Evolutionary conservation across 2,329 filamentous ascomycete species (phyloP), one percentile per base, ranked within the genome.

Genomic region (Neofusicoccum cordaticola): DNA sequence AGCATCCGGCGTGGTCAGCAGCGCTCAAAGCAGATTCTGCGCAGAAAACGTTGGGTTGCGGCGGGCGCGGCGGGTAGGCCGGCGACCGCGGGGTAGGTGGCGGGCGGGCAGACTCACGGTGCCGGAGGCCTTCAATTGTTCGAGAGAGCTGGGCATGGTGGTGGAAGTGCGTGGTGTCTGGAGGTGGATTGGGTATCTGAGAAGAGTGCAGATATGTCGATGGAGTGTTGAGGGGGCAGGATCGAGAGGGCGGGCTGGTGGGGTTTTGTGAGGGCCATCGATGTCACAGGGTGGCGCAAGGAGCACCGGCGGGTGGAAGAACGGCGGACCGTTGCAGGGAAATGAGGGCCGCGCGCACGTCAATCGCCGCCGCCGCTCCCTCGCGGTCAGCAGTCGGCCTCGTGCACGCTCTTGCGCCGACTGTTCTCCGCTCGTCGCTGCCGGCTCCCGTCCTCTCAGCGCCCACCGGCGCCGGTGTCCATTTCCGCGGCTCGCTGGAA

Each of bases 101-200:
- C 57, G 67, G 69, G 73, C 68, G 69, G 71, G 68, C 67, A 65
- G 63, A 91, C 92, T 82, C 86, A 96, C 93, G 77, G 95, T 99
- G 89, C 95, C 95, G 79, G 90, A 82, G 84, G 92, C 89, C 87
- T 99, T 99, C 80, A 99, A 88, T 85, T 98, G 93, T 75, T 98
- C 95, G 75, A 99, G 90, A 81, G 93, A 92, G 81, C 84, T 90
- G 81, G 92, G 82, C 93, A 97, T 97, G 69, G 63, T 80, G 71
- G 35, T 44, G 57, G 47, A 41, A 22, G 58, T 39, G 45, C 11
- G 45, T 5, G 45, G 31, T 60, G 47, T 35, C 2, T 45, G n/a
- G 35, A n/a, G 15, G 41, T 17, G 15, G 19, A 34, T 19, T 22
- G 62, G 62, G 51, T 58, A 58, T 64, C 42, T 8, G 52, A 51